Base-by-base conservation (phyloP, 306 rosid genomes). In the Inga leiocalycina region DNA sequence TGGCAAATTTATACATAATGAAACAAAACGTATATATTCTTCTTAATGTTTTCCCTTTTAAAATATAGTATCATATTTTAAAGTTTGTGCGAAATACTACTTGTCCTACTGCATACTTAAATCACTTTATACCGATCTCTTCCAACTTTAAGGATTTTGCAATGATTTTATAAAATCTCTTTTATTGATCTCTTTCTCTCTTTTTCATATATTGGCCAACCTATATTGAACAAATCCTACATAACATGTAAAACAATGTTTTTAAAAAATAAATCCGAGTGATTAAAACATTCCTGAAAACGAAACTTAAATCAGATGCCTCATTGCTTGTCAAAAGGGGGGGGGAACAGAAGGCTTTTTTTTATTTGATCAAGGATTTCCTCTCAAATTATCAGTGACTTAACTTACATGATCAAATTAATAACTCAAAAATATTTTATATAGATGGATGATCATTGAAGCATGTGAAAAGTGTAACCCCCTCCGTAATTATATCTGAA, bases 391-490 rank as follows among this genome's bases (percentile, higher is more conserved):
- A 59, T 71, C 20, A 71, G 27, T 16, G 24, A 32, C 19, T 37
- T 74, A 46, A 32, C 32, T 52, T 74, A 20, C 16, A 59, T 8
- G 16, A 49, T 32, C 11, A 51, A 49, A 30, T 73, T 57, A 54
- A n/a, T 19, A 34, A 74, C 30, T 5, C 11, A 49, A 72, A 72
- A 46, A 22, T 46, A 6, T 72, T n/a, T 44, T 19, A 54, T 52
- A 56, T 45, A 68, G 41, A 71, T 15, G 59, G n/a, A 34, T 74
- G 44, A 51, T 74, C 37, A 51, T 49, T 32, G 78, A 34, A 52
- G 66, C 78, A 52, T 74, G 78, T 74, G 78, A 52, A 30, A 32
- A 51, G 78, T n/a, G n/a, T n/a, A n/a, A n/a, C n/a, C n/a, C n/a
- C n/a, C n/a, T n/a, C n/a, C n/a, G n/a, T n/a, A n/a, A n/a, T n/a